Evolutionary conservation across 1,284 basidiomycete species (phyloP), one percentile per base, ranked within the genome.

Genomic region (Puccinia polysora): DNA sequence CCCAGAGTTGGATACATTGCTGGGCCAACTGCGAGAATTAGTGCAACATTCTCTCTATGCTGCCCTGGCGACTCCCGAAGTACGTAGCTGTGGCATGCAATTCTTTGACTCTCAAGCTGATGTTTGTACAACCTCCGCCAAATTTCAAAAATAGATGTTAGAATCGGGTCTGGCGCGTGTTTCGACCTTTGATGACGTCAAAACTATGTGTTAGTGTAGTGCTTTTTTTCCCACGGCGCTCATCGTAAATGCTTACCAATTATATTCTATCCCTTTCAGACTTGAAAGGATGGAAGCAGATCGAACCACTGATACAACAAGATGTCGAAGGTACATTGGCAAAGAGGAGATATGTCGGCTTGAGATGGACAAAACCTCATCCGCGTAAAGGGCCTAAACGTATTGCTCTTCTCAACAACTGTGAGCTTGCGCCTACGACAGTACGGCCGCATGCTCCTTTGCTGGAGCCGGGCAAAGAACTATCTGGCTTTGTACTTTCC

Each of bases 21-120:
- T 64, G n/a, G 69, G 50, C 5, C 69, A 71, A 71, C 14, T 71
- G 25, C 49, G 52, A 56, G 69, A 71, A 45, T 43, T 71, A 36
- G 58, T 64, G n/a, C 62, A 71, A 32, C 69, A 71, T 62, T 71
- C 69, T 18, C 47, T 64, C 34, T 71, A 71, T 43, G 60, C 69
- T 32, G 69, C 69, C 52, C 50, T 71, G 36, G 69, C 69, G 45
- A 71, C 69, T 14, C 69, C 69, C 12, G 69, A 71, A 43, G 69
- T 71, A 23, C 10, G 58, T 56, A 1, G 34, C n/a, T 25, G 25
- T 20, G 47, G 10, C 14, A 1, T 8, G 8, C 38, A 15, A 8
- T 25, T 52, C 36, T 23, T 43, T 25, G 2, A 36, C 55, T 58
- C n/a, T 45, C 10, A n/a, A 45, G 40, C n/a, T 45, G n/a, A 45